phyloP scores from a whole-genome alignment of 2,329 filamentous ascomycete genomes.

The Thielaviopsis punctulata region DNA sequence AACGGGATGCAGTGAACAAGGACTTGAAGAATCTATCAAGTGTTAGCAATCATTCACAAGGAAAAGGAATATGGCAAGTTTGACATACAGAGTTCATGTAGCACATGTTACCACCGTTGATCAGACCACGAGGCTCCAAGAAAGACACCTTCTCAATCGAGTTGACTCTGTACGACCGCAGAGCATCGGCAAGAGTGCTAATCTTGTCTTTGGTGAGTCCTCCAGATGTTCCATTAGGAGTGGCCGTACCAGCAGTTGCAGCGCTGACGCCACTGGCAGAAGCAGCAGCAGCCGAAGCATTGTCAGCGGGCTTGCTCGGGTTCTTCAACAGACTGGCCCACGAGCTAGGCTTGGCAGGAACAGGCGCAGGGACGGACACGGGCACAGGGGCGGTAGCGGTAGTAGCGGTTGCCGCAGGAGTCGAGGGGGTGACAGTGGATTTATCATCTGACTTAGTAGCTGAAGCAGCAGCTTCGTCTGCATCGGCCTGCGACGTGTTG shows the following conservation, averaged over 20 bases:
- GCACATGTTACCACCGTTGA: constrained; percentile 98
- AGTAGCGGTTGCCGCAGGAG: constrained; percentile 12
- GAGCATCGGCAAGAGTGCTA: constrained; percentile 56
- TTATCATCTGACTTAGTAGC: constrained; percentile 15
- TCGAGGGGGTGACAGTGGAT: constrained; percentile 11
- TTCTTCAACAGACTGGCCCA: constrained; percentile 13
- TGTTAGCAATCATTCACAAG: constrained; percentile 19
- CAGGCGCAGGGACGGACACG: constrained; percentile 12
- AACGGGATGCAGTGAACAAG: constrained; percentile 88
- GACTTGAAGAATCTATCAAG: constrained; percentile 69
- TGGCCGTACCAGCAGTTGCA: constrained; percentile 12
- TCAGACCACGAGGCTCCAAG: constrained; percentile 78
- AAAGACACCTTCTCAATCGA: constrained; percentile 54
- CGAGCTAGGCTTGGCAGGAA: constrained; percentile 12
- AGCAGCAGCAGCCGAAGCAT: constrained; percentile 16
- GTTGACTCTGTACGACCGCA: constrained; percentile 55
- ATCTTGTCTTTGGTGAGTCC: constrained; percentile 27
- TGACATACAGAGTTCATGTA: constrained; percentile 97
- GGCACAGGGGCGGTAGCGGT: constrained; percentile 14
- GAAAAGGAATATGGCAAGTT: background rate
- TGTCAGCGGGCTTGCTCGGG: constrained; percentile 8
- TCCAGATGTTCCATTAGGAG: constrained; percentile 16
- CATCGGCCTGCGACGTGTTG: constrained; percentile 7
- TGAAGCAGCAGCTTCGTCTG: constrained; percentile 14
- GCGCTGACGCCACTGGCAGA: constrained; percentile 13